Base-by-base conservation (phyloP, 768 basidiomycete species). In the Suillus decipiens region DNA sequence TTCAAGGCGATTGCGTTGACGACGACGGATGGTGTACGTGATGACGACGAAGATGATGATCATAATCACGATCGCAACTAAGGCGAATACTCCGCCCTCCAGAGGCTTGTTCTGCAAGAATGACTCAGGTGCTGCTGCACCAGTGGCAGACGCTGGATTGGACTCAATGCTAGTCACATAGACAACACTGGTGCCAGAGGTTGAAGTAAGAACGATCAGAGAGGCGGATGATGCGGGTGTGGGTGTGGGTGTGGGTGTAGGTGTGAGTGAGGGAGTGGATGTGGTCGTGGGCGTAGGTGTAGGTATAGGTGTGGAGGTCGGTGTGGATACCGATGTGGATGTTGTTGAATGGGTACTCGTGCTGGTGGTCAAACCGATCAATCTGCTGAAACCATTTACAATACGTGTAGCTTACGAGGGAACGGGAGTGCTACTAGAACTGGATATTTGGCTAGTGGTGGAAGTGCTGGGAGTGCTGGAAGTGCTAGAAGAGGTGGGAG, bases 81-180 rank as follows among this genome's bases (percentile, higher is more conserved):
- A 58, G 36, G 80, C 74, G 63, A 91, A 88, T 17, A 90, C 80
- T 10, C 83, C 73, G 8, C 84, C 84, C 47, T 84, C 82, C n/a
- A 87, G 77, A n/a, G 82, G 77, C 73, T 86, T 89, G 74, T 91
- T 88, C 63, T 85, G 74, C 42, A 91, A 70, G 75, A 92, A 92
- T 12, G 79, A 68, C 10, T 72, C 68, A n/a, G 71, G 45, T 17
- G 70, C 55, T 2, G 70, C 55, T 2, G 74, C 19, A 24, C 66
- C 36, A 1, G 72, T 66, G 7, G 69, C 33, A 19, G 78, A 64
- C 36, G 73, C 43, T 1, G 72, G 12, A 41, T 72, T 70, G 4
- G 77, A 50, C 55, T 71, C 60, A 7, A 72, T 62, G 14, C 74
- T 73, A 37, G 74, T 69, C 34, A 80, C 72, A 43, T 76, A 70